A percentile compares a stretch with the other conserved stretches of the same genome.
Conservation (phyloP, 805 yeast genomes). For the Starmerella davenportii region DNA sequence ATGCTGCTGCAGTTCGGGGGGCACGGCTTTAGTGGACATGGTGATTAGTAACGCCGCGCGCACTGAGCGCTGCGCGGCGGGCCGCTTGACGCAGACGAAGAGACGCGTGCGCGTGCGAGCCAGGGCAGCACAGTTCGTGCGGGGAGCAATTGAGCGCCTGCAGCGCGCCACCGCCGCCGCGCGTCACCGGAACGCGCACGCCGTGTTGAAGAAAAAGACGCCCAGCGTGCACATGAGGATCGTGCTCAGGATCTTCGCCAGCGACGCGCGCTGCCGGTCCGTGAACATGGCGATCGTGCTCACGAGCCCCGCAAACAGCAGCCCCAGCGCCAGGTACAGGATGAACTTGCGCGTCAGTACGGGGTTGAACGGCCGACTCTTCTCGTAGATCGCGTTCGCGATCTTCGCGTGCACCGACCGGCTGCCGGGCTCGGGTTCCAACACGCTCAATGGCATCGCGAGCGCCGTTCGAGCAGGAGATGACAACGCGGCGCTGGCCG, state of each 20-base stretch:
- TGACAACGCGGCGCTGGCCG: too few species aligned
- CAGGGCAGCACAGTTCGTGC: too few species aligned
- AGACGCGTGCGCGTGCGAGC: too few species aligned
- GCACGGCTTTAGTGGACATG: background rate
- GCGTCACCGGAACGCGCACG: too few species aligned
- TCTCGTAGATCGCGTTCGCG: background rate
- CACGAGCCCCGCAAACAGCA: background rate
- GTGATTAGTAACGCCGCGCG: background rate
- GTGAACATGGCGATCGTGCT: background rate
- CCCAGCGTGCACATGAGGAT: background rate
- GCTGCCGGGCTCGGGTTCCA: too few species aligned
- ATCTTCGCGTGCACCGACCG: background rate
- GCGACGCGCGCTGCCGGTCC: background rate
- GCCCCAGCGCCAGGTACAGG: background rate
- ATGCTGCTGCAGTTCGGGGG: conserved; percentile 45
- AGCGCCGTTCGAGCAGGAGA: too few species aligned
- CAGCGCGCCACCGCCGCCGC: too few species aligned
- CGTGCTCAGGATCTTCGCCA: background rate
- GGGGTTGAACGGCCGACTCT: background rate
- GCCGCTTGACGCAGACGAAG: too few species aligned
- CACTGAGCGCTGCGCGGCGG: too few species aligned
- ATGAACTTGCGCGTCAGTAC: background rate
- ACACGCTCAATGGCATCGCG: too few species aligned
- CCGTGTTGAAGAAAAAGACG: background rate
- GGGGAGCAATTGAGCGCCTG: too few species aligned